Evolutionary conservation across 805 yeast genomes (phyloP).

Genomic region (Pichia rugopelliculosa): DNA sequence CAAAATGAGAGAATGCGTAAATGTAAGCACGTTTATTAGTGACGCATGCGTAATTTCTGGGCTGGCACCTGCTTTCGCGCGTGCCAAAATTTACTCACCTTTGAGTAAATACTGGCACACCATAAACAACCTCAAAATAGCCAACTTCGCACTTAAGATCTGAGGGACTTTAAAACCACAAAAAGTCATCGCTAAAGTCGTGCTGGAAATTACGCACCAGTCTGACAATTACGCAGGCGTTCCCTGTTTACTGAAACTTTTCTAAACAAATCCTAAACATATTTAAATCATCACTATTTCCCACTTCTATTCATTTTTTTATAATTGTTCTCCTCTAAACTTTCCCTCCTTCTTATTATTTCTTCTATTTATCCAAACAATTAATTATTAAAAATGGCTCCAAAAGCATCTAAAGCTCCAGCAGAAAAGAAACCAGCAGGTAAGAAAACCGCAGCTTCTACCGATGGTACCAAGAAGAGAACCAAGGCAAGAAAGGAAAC

Average conservation of each 20-base stretch:
- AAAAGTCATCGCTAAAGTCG: background rate
- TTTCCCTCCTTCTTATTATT: background rate
- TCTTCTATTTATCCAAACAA: background rate
- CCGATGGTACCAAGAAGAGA: constrained; percentile 78
- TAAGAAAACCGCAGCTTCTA: constrained; percentile 71
- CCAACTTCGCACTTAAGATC: background rate
- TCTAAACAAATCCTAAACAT: background rate
- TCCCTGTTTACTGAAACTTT: background rate
- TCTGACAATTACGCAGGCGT: background rate
- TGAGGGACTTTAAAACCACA: background rate
- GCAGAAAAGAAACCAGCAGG: constrained; percentile 93
- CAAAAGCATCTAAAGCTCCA: constrained; percentile 89
- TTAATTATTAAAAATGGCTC: constrained; percentile 45
- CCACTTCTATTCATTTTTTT: background rate
- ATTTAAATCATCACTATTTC: background rate
- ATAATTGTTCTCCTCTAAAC: background rate
- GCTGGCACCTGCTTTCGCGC: background rate
- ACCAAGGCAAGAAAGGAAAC: constrained; percentile 96
- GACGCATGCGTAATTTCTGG: background rate
- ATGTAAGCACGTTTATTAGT: background rate
- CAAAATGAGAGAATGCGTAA: background rate
- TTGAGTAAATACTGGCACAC: background rate
- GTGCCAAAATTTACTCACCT: background rate
- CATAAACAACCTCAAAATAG: background rate
- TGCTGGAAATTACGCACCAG: background rate